Conservation (phyloP, 2,329 filamentous ascomycete genomes). For the Aspergillus spinulosporus region DNA sequence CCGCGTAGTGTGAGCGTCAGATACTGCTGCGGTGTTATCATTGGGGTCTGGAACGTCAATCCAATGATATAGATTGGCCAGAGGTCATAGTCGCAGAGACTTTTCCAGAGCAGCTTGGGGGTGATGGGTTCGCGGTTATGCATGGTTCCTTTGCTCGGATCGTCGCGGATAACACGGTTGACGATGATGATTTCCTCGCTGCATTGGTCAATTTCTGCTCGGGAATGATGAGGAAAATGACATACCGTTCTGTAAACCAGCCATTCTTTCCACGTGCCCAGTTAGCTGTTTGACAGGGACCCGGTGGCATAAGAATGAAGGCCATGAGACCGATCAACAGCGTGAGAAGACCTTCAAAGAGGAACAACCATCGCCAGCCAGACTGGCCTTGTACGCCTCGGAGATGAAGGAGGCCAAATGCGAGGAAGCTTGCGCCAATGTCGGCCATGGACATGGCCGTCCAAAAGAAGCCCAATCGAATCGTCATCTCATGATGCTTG, state of each 20-base stretch:
- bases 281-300: slow-evolving; percentile 65
- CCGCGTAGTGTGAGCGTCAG: slow-evolving; percentile 49
- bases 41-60: slow-evolving; percentile 45
- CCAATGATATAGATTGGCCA: slow-evolving; percentile 58
- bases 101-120: slow-evolving; percentile 50
- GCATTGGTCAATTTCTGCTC: background rate
- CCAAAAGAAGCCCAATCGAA: slow-evolving; percentile 70
- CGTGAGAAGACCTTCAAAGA: slow-evolving; percentile 48
- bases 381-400: slow-evolving; percentile 31
- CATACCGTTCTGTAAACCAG: slow-evolving; percentile 62
- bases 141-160: slow-evolving; percentile 61
- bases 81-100: slow-evolving; percentile 57
- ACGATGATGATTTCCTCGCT: slow-evolving; percentile 68
- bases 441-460: slow-evolving; percentile 55
- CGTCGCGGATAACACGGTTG: slow-evolving; percentile 61
- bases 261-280: slow-evolving; percentile 62
- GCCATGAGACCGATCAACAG: slow-evolving; percentile 57
- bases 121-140: slow-evolving; percentile 59
- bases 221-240: too few relatives aligned
- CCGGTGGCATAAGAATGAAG: slow-evolving; percentile 62
- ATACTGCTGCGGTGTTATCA: slow-evolving; percentile 36
- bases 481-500: slow-evolving; percentile 67
- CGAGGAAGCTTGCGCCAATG: slow-evolving; percentile 50
- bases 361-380: slow-evolving; percentile 44
- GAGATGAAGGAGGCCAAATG: slow-evolving; percentile 46